Conservation (phyloP, 148 eudicot genomes). For the Chenopodium quinoa region DNA sequence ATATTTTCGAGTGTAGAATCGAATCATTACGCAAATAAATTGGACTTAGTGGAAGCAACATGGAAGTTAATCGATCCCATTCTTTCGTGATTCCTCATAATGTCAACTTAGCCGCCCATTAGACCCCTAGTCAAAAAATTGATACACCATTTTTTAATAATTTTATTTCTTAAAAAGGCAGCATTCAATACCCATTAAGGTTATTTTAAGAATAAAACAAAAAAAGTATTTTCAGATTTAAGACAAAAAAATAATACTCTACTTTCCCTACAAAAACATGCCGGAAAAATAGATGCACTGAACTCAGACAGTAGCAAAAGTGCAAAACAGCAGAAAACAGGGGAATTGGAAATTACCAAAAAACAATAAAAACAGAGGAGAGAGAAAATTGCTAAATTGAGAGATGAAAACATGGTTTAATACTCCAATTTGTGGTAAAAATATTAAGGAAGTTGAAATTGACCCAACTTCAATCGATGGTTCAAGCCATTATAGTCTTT, state of each 20-base stretch:
- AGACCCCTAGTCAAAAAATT: not conserved
- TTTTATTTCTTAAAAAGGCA: not conserved
- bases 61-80: not conserved
- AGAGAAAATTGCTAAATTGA: not conserved
- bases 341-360: not conserved
- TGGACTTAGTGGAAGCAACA: not conserved
- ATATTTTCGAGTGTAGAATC: no score
- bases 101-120: not conserved
- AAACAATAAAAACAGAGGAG: not conserved
- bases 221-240: not conserved
- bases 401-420: constrained; percentile 9
- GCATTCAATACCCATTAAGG: not conserved
- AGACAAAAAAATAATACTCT: not conserved
- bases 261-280: not conserved
- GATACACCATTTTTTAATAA: not conserved
- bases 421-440: not conserved
- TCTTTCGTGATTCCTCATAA: not conserved
- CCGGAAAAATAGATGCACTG: not conserved
- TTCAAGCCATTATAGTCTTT: constrained; percentile 42
- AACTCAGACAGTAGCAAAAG: no score
- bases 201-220: not conserved
- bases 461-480: constrained; percentile 30
- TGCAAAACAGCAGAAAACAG: not conserved
- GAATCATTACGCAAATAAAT: no score
- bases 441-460: not conserved